phyloP scores from a whole-genome alignment of 306 rosid species.

The Sindora glabra region DNA sequence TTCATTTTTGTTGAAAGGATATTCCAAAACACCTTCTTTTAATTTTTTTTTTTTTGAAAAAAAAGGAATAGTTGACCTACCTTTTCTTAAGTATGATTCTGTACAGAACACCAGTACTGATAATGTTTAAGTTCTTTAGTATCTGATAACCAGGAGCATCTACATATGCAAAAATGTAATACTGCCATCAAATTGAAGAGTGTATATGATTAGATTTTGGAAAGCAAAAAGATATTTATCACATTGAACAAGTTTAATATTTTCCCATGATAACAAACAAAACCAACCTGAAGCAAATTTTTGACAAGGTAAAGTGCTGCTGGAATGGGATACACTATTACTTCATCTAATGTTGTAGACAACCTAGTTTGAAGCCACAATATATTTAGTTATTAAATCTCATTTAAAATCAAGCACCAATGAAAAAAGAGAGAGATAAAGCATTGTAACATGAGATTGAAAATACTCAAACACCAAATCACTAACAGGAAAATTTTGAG shows the following conservation, averaged over 20 bases:
- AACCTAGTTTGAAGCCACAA: conserved; percentile 44
- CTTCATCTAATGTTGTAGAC: conserved; percentile 78
- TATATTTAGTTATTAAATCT: background rate
- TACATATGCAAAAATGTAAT: conserved; percentile 91
- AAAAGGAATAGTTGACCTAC: conserved; percentile 23
- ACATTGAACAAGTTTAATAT: background rate
- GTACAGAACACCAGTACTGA: conserved; percentile 86
- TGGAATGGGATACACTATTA: conserved; percentile 85
- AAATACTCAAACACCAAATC: conserved; percentile 4
- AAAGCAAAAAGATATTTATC: conserved; percentile 5
- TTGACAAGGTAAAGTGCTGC: conserved; percentile 86
- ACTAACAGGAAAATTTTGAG: background rate
- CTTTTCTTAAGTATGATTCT: conserved; percentile 84
- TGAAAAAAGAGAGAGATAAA: background rate
- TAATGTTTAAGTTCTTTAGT: conserved; percentile 79
- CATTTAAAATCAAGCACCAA: background rate
- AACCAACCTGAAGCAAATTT: conserved; percentile 88
- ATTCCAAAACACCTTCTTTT: too few relatives aligned
- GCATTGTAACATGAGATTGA: background rate
- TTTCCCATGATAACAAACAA: background rate
- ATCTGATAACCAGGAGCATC: conserved; percentile 99
- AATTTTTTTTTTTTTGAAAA: too few relatives aligned
- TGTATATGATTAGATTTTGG: conserved; percentile 13
- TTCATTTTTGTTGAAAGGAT: too few relatives aligned
- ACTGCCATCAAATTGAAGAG: conserved; percentile 47